Evolutionary conservation across 768 basidiomycete genomes (phyloP).

Genomic region (Rhodotorula taiwanensis): DNA sequence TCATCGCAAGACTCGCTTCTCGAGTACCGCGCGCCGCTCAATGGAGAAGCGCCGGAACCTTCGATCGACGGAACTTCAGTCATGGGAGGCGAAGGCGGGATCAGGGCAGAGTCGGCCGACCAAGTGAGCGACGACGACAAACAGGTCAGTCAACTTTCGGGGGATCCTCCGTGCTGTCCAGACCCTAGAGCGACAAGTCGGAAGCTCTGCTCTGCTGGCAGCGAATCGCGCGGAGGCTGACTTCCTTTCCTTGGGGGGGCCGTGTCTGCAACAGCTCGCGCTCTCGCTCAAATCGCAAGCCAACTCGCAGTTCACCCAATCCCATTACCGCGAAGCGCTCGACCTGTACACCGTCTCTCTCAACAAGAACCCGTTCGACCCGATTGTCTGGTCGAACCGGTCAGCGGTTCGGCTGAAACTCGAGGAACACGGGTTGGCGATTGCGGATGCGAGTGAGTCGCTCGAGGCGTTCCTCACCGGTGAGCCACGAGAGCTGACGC

Average conservation of each 20-base stretch:
- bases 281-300: slow-evolving; percentile 65
- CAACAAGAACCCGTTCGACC: slow-evolving; percentile 75
- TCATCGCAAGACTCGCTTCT: neutral
- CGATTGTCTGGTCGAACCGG: slow-evolving; percentile 90
- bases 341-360: slow-evolving; percentile 77
- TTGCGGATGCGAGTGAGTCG: slow-evolving; percentile 72
- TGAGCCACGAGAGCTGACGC: neutral
- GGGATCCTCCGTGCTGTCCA: neutral
- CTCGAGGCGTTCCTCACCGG: neutral
- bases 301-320: slow-evolving; percentile 76
- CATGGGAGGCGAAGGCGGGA: slow-evolving; percentile 22
- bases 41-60: slow-evolving; percentile 31
- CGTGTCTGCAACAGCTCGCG: slow-evolving; percentile 38
- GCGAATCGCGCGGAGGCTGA: neutral
- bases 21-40: slow-evolving; percentile 29
- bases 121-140: slow-evolving; percentile 29
- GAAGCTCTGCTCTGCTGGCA: no score
- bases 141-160: slow-evolving; percentile 8
- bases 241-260: neutral
- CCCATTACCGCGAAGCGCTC: slow-evolving; percentile 70
- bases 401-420: slow-evolving; percentile 87
- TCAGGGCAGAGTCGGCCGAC: slow-evolving; percentile 5
- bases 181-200: neutral
- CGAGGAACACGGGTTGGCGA: slow-evolving; percentile 85
- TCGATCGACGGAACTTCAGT: slow-evolving; percentile 28